Evolutionary conservation across 2,329 filamentous ascomycete species (phyloP), one percentile per base, ranked within the genome.

Genomic region (Penicillium sp.): DNA sequence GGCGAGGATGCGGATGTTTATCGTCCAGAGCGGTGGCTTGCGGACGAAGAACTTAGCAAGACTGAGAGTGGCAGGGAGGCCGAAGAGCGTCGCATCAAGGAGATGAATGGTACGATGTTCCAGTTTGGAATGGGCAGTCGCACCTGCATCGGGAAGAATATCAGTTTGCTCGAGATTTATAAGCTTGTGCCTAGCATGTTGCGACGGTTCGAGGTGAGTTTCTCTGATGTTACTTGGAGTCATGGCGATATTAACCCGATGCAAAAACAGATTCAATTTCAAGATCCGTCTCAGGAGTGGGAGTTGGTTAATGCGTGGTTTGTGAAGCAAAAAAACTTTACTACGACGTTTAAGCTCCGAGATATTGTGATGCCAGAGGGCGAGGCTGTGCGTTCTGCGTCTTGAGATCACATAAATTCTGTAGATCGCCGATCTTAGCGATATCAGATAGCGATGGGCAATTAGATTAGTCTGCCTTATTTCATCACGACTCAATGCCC

Each of bases 1-100:
- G 90, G 90, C 1, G 70, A 80, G 0, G 87, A 92, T 63, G 85
- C 86, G 0, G 86, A 92, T 39, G 74, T 71, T 0, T 94, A 58
- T 41, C 59, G 58, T 5, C 66, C 66, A 5, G 63, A 65, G 45
- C 59, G 66, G 7, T 68, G 66, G 66, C 37, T 58, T 5, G 42
- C 50, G 11, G 20, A 58, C 25, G 56, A 54, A 17, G 43, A 39
- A 31, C 15, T 39, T 8, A 38, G 34, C 28, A 53, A 54, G 42
- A 58, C 56, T 5, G 56, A 54, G 14, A 28, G 39, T 54, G 47
- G 58, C 6, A 25, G 51, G 48, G 42, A 28, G 5, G 20, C 43
- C 31, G 35, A 56, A 50, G 17, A 35, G 55, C 35, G 50, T 22
- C 50, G 56, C 7, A 58, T 58, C 43, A 57, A 58, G n/a, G 54